Percentiles rank a stretch among this genome's conserved stretches.
Conservation (phyloP, 2,329 filamentous ascomycete species). For the Penicillium sp. region DNA sequence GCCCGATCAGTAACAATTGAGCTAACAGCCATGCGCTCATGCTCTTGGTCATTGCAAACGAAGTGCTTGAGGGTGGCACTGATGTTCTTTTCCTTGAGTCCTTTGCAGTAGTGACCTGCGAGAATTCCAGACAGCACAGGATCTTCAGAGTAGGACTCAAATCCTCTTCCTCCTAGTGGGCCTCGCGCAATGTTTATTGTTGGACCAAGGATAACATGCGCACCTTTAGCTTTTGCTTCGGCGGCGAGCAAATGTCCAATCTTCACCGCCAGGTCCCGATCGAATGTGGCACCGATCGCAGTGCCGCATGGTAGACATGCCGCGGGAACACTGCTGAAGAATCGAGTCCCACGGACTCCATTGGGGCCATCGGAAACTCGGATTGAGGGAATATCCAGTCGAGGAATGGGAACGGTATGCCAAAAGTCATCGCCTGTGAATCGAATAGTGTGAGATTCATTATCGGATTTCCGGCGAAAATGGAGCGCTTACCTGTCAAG, state of each 20-base stretch:
- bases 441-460: background rate
- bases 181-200: constrained; percentile 82
- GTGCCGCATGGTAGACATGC: constrained; percentile 79
- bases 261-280: constrained; percentile 64
- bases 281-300: constrained; percentile 78
- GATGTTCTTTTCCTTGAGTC: constrained; percentile 71
- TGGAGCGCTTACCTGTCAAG: background rate
- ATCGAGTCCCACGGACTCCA: constrained; percentile 67
- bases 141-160: constrained; percentile 85
- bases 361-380: constrained; percentile 72
- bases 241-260: constrained; percentile 70
- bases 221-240: constrained; percentile 72
- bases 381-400: constrained; percentile 63
- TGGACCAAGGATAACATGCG: constrained; percentile 72
- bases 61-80: constrained; percentile 75
- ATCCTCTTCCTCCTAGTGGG: constrained; percentile 80
- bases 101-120: constrained; percentile 70
- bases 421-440: constrained; percentile 58
- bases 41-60: constrained; percentile 50
- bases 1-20: constrained; percentile 54
- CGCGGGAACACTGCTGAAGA: constrained; percentile 68
- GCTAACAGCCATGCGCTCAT: constrained; percentile 46
- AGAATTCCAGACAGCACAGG: constrained; percentile 74
- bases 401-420: constrained; percentile 65
- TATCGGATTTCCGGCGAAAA: background rate